These are phyloP conservation scores for Colletotrichum cordylinicola DNA, from an alignment of 2,329 filamentous ascomycete genomes.

Conservation along the genomic window DNA sequence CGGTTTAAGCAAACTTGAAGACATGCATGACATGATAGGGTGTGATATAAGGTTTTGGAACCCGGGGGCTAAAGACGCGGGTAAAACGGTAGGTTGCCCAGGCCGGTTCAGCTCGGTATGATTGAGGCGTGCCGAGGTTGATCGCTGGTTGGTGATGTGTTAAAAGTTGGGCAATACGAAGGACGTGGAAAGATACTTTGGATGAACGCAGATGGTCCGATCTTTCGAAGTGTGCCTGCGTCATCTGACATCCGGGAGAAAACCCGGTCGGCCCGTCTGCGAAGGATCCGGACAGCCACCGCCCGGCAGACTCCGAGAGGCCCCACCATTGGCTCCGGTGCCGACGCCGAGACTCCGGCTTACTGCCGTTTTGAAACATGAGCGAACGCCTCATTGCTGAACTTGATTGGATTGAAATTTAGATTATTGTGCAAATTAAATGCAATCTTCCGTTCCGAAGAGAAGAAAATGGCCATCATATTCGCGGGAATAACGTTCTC, in stretches of 20 bases:
- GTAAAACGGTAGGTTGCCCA: neutral
- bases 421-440: fast-evolving
- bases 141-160: neutral
- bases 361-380: neutral
- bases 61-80: neutral
- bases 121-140: neutral
- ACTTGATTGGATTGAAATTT: fast-evolving
- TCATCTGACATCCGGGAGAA: neutral
- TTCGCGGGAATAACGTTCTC: neutral
- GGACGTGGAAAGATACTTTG: neutral
- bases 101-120: neutral
- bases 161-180: neutral
- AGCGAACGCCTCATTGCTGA: fast-evolving
- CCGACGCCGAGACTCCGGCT: neutral
- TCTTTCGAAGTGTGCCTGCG: neutral
- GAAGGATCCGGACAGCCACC: neutral
- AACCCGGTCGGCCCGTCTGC: neutral
- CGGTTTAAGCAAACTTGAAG: neutral
- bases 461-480: too few relatives aligned
- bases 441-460: neutral
- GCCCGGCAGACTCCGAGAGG: neutral
- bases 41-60: neutral
- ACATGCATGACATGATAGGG: neutral
- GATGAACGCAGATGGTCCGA: neutral
- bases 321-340: neutral